Evolutionary conservation across 1,284 basidiomycete species (phyloP), one percentile per base, ranked within the genome.

Genomic region (Testicularia cyperi): DNA sequence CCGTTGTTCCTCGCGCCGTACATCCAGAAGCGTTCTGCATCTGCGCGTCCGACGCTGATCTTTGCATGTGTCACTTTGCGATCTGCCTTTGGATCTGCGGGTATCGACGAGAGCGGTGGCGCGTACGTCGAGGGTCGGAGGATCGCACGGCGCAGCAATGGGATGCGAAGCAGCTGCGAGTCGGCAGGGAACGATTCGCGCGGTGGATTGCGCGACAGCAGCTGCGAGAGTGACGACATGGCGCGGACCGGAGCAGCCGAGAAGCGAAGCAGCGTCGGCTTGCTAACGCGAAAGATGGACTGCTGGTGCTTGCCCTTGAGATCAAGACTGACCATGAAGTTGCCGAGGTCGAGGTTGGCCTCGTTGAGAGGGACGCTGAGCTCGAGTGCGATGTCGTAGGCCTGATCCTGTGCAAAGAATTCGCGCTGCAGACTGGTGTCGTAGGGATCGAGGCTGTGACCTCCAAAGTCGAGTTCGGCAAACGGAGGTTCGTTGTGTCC

Each of bases 381-480:
- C 27, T 75, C 74, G 23, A 76, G 47, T 7, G 66, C 65, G 21
- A 75, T 60, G 20, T 76, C 72, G 55, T 76, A 76, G n/a, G 58
- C 58, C 32, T 70, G 65, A 27, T 74, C 71, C 8, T 64, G 47
- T 5, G 60, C 62, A 24, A 76, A 75, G 38, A 67, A 55, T 14
- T 55, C 43, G 14, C 38, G 41, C 13, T 19, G 34, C 14, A 39
- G 40, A n/a, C 47, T 53, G 19, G 33, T 38, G 10, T 65, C 65
- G 14, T 31, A n/a, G 12, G 38, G 34, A 5, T 34, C 38, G 13
- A 27, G 6, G 4, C 29, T 18, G 2, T 36, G 19, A 19, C 39
- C 34, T 9, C 32, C 10, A 12, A 70, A 68, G 19, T 57, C 47
- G 13, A 70, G 56, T 10, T 49, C 25, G 2, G 65, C 54, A 21